Evolutionary conservation across 106 monocot genomes (phyloP), one percentile per base, ranked within the genome.

Genomic region (Platanthera guangdongensis): DNA sequence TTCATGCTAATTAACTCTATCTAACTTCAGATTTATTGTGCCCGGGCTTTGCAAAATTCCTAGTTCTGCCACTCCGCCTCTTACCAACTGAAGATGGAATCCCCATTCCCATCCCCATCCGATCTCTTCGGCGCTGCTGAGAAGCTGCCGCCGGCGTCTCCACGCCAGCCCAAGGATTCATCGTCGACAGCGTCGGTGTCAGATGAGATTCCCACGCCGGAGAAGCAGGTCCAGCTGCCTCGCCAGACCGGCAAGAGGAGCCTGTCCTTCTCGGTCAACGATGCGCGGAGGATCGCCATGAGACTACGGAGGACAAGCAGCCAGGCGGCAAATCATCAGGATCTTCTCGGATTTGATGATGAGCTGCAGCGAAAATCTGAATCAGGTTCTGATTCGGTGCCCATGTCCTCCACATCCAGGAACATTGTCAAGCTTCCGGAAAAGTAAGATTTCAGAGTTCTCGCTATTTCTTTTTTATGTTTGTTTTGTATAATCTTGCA

Each of bases 231-330:
- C 22, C 78, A 77, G 78, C 72, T 70, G 52, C 83, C 80, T 1
- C 76, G 78, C 77, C 79, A 76, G 59, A 14, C 59, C 67, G 47
- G 82, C 52, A 78, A 71, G 21, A 49, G 77, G 19, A 77, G 74
- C 69, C 74, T 91, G 2, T 85, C 80, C 3, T 84, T 83, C 74
- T 94, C 94, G 0, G 71, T 90, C 51, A 91, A 75, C 78, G 82
- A 84, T 76, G 88, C 89, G 49, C 80, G 78, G 71, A 80, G 62
- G 57, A 80, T 83, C 12, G 81, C 90, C n/a, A 22, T 86, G 19
- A 75, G 83, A 8, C 60, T 80, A 15, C 86, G 65, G 64, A 57
- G 51, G 73, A 10, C 65, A 12, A n/a, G 47, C 14, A 67, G 50
- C 19, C 30, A 63, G 25, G 39, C 74, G 12, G 64, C 16, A 1